These are phyloP conservation scores for Andrographis paniculata DNA, from an alignment of 305 asterid species.

Conservation along the genomic window DNA sequence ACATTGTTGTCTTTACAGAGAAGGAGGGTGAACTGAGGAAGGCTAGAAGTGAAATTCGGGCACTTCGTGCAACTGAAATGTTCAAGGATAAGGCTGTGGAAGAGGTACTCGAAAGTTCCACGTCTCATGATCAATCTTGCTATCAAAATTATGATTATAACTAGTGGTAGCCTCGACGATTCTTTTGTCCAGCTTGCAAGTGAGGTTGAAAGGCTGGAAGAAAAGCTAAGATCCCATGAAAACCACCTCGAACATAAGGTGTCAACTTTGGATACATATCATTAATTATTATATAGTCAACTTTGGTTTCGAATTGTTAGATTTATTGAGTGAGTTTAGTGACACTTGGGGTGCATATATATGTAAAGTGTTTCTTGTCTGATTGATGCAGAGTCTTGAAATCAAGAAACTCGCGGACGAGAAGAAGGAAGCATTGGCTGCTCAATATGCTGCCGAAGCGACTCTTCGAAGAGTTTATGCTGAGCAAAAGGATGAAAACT, in stretches of 20 bases:
- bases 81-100: constrained; percentile 75
- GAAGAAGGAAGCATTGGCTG: constrained; percentile 69
- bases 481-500: constrained; percentile 62
- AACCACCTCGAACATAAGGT: constrained; percentile 69
- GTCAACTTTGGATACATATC: not conserved
- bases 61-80: constrained; percentile 49
- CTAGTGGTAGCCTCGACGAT: not conserved
- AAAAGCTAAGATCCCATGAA: constrained; percentile 43
- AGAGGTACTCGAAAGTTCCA: constrained; percentile 41
- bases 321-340: too few relatives aligned
- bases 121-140: not conserved
- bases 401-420: constrained; percentile 52
- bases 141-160: not conserved
- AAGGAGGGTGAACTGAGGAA: constrained; percentile 58
- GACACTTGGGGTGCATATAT: not conserved
- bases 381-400: constrained; percentile 62
- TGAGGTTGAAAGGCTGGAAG: constrained; percentile 51
- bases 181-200: constrained; percentile 41
- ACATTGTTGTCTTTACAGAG: constrained; percentile 35
- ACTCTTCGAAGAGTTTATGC: constrained; percentile 80
- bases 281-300: not conserved
- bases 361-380: constrained; percentile 13
- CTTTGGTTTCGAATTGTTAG: not conserved
- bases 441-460: constrained; percentile 90
- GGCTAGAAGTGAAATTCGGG: constrained; percentile 70